Conservation (phyloP, 1,139 yeast species). For the Candida anutae region DNA sequence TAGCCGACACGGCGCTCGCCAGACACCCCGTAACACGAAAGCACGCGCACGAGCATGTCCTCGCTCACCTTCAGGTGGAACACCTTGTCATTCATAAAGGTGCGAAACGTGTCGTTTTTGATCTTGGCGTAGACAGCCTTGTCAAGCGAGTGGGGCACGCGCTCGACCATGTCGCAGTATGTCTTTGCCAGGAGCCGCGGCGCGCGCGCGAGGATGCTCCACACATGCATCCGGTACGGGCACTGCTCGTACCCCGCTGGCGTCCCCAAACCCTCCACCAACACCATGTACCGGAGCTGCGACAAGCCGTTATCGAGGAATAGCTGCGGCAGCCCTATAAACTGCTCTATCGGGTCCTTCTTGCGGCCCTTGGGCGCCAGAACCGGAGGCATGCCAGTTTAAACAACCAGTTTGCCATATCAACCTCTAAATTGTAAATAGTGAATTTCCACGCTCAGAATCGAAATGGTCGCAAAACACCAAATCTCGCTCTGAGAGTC, state of each 20-base stretch:
- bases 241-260: conserved; percentile 45
- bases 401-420: too few relatives aligned
- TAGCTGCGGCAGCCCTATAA: conserved; percentile 53
- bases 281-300: conserved; percentile 69
- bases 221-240: conserved; percentile 68
- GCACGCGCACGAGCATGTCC: conserved; percentile 55
- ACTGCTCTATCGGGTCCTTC: conserved; percentile 61
- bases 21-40: conserved; percentile 65
- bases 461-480: too few relatives aligned
- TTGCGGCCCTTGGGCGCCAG: conserved; percentile 31
- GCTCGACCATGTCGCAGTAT: conserved; percentile 48
- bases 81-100: conserved; percentile 65
- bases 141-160: conserved; percentile 44
- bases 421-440: too few relatives aligned
- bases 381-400: too few relatives aligned
- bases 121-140: conserved; percentile 57
- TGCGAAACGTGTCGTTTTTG: conserved; percentile 79
- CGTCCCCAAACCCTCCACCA: conserved; percentile 66
- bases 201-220: conserved; percentile 71
- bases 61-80: conserved; percentile 67
- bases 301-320: conserved; percentile 65
- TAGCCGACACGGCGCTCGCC: conserved; percentile 39
- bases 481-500: too few relatives aligned
- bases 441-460: too few relatives aligned
- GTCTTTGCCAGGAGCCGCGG: conserved; percentile 48